Evolutionary conservation across 2,329 filamentous ascomycete genomes (phyloP).

Genomic region (Fusarium sterilihyphosum): DNA sequence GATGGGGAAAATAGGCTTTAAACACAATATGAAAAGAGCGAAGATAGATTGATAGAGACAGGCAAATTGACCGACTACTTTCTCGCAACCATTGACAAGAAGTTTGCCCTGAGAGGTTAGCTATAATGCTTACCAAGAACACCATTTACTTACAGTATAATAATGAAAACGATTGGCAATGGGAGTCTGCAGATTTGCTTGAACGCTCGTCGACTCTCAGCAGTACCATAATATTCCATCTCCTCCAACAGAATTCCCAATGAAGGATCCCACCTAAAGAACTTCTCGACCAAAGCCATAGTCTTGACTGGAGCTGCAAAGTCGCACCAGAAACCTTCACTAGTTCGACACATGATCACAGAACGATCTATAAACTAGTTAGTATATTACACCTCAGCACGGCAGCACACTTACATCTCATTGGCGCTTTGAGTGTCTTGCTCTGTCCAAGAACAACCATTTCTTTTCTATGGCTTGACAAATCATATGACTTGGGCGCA

Average conservation of each 20-base stretch:
- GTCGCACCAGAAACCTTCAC: conserved; percentile 19
- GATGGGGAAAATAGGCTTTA: too few species aligned
- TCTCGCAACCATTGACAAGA: not conserved
- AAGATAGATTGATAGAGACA: too few species aligned
- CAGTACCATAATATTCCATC: not conserved
- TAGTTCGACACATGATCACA: conserved; percentile 2
- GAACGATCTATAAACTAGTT: not conserved
- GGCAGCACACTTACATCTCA: not conserved
- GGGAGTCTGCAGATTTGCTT: not conserved
- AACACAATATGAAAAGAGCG: too few species aligned
- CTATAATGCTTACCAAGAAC: too few species aligned
- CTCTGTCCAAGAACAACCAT: not conserved
- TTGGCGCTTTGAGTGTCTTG: not conserved
- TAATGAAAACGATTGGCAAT: not conserved
- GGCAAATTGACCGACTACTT: too few species aligned
- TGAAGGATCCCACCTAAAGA: not conserved
- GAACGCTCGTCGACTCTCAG: not conserved
- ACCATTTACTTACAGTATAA: not conserved
- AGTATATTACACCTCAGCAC: not conserved
- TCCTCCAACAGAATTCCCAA: not conserved
- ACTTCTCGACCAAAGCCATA: not conserved
- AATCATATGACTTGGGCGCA: not conserved
- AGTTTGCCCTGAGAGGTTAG: not conserved
- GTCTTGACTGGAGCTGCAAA: conserved; percentile 1
- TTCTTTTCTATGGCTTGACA: not conserved